phyloP scores from a whole-genome alignment of 345 rosid species.

The Arabidopsis thaliana region TAIR10.1 NC_003074.8:10078001-10078500 shows the following conservation, averaged over 20 bases:
- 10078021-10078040: conserved; percentile 77
- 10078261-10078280: conserved; percentile 6
- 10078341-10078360: conserved; percentile 27
- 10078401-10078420: neutral
- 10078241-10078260: conserved; percentile 17
- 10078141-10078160: neutral
- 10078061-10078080: conserved; percentile 25
- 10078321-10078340: conserved; percentile 11
- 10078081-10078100: neutral
- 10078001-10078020: conserved; percentile 92
- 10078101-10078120: neutral
- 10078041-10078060: conserved; percentile 41
- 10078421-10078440: too few species aligned
- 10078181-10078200: neutral
- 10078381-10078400: neutral
- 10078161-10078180: neutral
- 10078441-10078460: too few species aligned
- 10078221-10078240: neutral
- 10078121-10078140: too few species aligned
- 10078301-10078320: conserved; percentile 23
- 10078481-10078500: too few species aligned
- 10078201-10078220: neutral
- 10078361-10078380: conserved; percentile 9
- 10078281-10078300: conserved; percentile 11
- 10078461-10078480: too few species aligned